Evolutionary conservation across 108 stramenopile species (phyloP), one percentile per base, ranked within the genome.

Genomic region (Cyclotella cryptica): DNA sequence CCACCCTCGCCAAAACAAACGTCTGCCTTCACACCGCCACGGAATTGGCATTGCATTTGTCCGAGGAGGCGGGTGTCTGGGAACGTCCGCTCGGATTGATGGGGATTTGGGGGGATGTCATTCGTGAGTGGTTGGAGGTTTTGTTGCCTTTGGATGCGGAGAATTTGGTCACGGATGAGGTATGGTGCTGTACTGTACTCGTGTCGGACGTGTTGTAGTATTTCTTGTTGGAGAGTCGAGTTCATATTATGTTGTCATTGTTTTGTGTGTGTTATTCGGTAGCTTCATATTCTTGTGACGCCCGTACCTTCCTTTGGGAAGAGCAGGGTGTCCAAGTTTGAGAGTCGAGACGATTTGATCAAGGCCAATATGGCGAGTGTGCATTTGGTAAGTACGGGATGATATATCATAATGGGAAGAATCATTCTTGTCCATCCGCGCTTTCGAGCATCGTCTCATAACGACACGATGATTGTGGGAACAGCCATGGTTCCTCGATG

Each of bases 351-450:
- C 18, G 96, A 97, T 59, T 74, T 97, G 57, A 94, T 97, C 47
- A 53, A 85, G 26, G 89, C 93, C 57, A 93, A 92, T 67, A 95
- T 97, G 91, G 93, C 96, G 21, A 94, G 93, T 67, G 93, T 95
- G 15, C 96, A 97, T 78, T 64, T 97, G 57, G 88, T 89, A 74
- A 78, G 88, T 75, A n/a, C n/a, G n/a, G n/a, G n/a, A n/a, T n/a
- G n/a, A n/a, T n/a, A n/a, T n/a, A n/a, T n/a, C n/a, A n/a, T n/a
- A n/a, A n/a, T n/a, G n/a, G n/a, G n/a, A n/a, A n/a, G n/a, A n/a
- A n/a, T n/a, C n/a, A n/a, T n/a, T n/a, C n/a, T n/a, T n/a, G n/a
- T n/a, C n/a, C n/a, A n/a, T n/a, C n/a, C n/a, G n/a, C n/a, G n/a
- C n/a, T n/a, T n/a, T n/a, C n/a, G n/a, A n/a, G n/a, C n/a, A n/a